These are phyloP conservation scores for Viola odorata DNA, from an alignment of 345 rosid species.

Conservation along the genomic window DNA sequence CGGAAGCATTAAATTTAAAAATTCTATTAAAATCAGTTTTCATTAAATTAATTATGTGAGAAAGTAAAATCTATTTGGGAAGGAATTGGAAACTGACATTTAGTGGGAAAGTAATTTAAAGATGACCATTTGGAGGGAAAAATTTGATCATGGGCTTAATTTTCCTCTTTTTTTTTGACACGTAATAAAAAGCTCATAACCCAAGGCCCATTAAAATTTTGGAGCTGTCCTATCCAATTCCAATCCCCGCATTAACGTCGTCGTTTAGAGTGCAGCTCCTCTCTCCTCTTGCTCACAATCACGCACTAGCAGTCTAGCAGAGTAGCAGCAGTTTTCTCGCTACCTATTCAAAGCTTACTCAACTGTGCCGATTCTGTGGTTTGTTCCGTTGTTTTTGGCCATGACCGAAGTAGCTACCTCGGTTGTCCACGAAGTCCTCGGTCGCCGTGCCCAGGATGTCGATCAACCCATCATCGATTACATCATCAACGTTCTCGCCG, in stretches of 20 bases:
- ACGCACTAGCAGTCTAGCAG: no score
- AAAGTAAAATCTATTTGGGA: no score
- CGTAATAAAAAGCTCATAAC: not conserved
- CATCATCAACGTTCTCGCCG: conserved; percentile 96
- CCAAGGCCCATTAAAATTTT: not conserved
- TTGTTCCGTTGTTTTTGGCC: conserved; percentile 9
- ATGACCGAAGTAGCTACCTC: conserved; percentile 92
- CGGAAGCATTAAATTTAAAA: no score
- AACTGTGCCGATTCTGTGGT: not conserved
- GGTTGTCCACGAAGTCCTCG: conserved; percentile 82
- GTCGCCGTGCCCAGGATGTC: conserved; percentile 60
- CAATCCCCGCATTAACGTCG: not conserved
- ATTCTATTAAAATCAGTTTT: no score
- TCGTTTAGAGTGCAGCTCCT: not conserved
- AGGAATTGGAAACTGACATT: no score
- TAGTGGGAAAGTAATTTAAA: no score
- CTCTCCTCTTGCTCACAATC: no score
- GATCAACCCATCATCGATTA: conserved; percentile 91
- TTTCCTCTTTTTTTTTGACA: no score
- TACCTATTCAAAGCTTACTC: not conserved
- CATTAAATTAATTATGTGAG: no score
- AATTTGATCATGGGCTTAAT: no score
- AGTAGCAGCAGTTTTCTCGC: not conserved
- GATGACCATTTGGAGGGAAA: no score
- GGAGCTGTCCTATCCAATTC: not conserved